Conservation (phyloP, 306 rosid genomes). For the Quillaja saponaria region DNA sequence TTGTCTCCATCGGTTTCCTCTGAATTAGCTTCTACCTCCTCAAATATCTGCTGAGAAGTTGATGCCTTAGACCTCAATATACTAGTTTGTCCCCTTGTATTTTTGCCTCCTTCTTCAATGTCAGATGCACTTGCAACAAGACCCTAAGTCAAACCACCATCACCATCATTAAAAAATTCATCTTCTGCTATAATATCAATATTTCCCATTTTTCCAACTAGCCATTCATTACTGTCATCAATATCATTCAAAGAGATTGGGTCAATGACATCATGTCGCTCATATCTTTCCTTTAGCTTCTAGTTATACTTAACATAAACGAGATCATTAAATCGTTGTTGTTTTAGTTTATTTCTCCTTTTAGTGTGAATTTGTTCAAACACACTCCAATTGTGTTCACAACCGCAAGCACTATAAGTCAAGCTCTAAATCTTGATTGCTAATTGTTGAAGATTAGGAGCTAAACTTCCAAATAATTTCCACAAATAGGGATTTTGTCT, state of each 20-base stretch:
- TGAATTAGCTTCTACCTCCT: no score
- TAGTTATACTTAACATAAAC: background rate
- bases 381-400: conserved; percentile 1
- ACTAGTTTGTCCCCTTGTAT: no score
- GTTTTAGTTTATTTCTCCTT: background rate
- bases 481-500: background rate
- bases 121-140: background rate
- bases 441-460: conserved; percentile 2
- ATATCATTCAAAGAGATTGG: no score
- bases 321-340: background rate
- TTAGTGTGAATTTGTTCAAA: conserved; percentile 7
- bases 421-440: background rate
- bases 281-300: background rate
- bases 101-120: background rate
- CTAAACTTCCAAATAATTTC: background rate
- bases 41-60: no score
- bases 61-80: no score
- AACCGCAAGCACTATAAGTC: background rate
- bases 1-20: no score
- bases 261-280: background rate
- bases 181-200: background rate
- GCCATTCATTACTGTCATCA: no score
- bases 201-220: no score
- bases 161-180: background rate
- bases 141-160: background rate